Evolutionary conservation across 768 basidiomycete genomes (phyloP), one percentile per base, ranked within the genome.

Genomic region (Dacryopinax primogenitus): DNA sequence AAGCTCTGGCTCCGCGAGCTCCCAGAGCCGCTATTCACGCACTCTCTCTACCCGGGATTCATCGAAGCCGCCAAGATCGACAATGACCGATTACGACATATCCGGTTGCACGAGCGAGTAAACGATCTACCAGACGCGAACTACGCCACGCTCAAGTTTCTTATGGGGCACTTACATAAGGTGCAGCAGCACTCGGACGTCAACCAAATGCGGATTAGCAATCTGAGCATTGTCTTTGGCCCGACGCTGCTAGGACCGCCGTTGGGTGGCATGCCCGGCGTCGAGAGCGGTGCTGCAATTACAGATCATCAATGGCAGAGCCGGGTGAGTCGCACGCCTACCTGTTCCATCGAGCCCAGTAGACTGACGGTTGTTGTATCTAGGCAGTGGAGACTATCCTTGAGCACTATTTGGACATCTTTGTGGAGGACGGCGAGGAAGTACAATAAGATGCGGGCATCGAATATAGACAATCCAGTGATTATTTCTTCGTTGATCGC

Each of bases 71-170:
- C 95, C 1, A 88, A 86, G 73, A 89, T 89, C 68, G 96, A 98
- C 64, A 96, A 95, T 71, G 94, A 96, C 69, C 85, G 95, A 62
- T 78, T 98, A 69, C 84, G 95, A 66, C 95, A 98, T 71, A 98
- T 99, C 68, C 85, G 94, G 62, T 77, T 98, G 63, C 96, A 99
- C 72, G 96, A 98, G 73, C 86, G 93, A 51, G 93, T 99, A 51
- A 99, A 99, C 71, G 95, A 97, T 69, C 81, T 99, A 63, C 95
- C 96, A 13, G 96, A 99, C 76, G 84, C 96, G n/a, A 97, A 98
- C 75, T 99, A 99, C 72, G 91, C 96, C 1, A 95, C 95, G 1
- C 80, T 98, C 62, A 97, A 98, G 73, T 96, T 83, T 74, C 88
- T 98, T 75, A 80, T 99, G 80, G 92, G 90, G 13, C 96, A 99